Base-by-base conservation (phyloP, 1,284 basidiomycete genomes). In the Phenoliferia sp. region DNA sequence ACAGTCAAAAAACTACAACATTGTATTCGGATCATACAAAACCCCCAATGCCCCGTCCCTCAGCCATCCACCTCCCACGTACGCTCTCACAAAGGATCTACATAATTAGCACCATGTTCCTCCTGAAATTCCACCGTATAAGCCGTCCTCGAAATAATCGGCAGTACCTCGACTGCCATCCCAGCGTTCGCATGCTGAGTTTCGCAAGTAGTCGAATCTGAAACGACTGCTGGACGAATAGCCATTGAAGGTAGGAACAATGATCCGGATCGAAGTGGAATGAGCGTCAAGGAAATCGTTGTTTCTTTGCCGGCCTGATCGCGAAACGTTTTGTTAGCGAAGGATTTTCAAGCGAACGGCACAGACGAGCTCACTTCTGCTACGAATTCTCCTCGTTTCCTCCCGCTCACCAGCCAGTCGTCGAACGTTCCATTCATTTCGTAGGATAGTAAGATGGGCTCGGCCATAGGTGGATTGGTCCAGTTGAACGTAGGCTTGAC, bases 371-470 rank as follows among this genome's bases (percentile, higher is more conserved):
- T 67, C 73, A 88, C 89, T 78, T 80, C 83, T 15, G 88, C 89
- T 32, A 82, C 70, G 73, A 90, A 91, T 72, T 90, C 87, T 1
- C 90, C 91, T 60, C 86, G 84, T 77, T 90, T 90, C 54, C 84
- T 83, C 15, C 91, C 90, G 70, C 88, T 89, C 17, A 93, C 84
- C 2, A 92, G 81, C 90, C 90, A 93, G 72, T 91, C 90, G 17
- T 86, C 82, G 78, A 85, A 83, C 70, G 90, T 88, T 69, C 89
- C 86, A 12, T 64, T 34, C 2, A 93, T 81, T 69, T 91, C 88
- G 74, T 88, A 93, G 34, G 85, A 83, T 79, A 93, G 57, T 3
- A 31, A n/a, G 16, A 63, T 16, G 1, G 29, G n/a, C 12, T 28
- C 55, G n/a, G 17, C 4, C 3, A 33, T 3, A 6, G n/a, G 26